Percentiles rank a stretch among this genome's conserved stretches.
These are phyloP conservation scores for Friedmanniomyces simplex DNA, from an alignment of 495 filamentous ascomycete genomes.

Conservation along the genomic window DNA sequence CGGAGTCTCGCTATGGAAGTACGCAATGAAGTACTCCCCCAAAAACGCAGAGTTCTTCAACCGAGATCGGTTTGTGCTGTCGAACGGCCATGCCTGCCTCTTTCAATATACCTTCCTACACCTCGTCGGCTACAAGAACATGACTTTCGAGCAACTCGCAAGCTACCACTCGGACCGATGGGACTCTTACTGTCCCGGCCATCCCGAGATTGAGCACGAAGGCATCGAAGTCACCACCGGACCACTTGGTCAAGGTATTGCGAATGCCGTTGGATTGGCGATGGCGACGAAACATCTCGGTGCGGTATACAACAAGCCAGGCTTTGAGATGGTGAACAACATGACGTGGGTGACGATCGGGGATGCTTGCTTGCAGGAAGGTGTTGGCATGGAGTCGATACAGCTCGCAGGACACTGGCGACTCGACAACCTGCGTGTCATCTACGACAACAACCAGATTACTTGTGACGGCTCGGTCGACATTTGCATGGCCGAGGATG, in stretches of 20 bases:
- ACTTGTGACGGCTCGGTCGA: conserved; percentile 51
- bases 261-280: conserved; percentile 50
- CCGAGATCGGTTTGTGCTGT: conserved; percentile 44
- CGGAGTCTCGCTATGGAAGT: conserved; percentile 42
- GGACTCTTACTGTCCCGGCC: conserved; percentile 42
- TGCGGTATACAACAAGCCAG: conserved; percentile 43
- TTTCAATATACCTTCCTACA: conserved; percentile 52
- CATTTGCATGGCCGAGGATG: conserved; percentile 45
- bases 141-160: conserved; percentile 50
- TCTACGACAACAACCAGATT: conserved; percentile 52
- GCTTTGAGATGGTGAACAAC: conserved; percentile 40
- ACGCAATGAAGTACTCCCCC: conserved; percentile 43
- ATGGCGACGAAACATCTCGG: conserved; percentile 49
- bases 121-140: conserved; percentile 46
- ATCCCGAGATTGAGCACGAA: conserved; percentile 51
- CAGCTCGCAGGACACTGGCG: conserved; percentile 45
- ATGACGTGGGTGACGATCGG: conserved; percentile 48
- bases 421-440: conserved; percentile 45
- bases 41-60: conserved; percentile 40
- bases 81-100: conserved; percentile 49
- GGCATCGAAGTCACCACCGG: conserved; percentile 56
- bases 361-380: conserved; percentile 51
- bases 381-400: conserved; percentile 48
- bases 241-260: conserved; percentile 49
- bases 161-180: conserved; percentile 46